These are phyloP conservation scores for Aureobasidium pullulans DNA, from an alignment of 2,329 filamentous ascomycete species.

Conservation along the genomic window DNA sequence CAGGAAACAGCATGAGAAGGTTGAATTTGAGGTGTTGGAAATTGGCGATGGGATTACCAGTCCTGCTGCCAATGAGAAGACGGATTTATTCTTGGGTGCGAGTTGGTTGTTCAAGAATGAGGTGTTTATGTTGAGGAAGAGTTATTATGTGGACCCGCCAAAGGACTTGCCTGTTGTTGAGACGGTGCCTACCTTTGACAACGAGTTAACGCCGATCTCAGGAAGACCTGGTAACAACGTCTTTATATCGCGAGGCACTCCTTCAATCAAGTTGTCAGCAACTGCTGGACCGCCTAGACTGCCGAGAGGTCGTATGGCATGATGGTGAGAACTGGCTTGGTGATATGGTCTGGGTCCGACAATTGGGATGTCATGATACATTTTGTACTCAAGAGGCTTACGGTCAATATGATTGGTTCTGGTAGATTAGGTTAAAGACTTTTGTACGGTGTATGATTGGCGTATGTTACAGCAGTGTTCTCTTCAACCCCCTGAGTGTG, in stretches of 20 bases:
- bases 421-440: background rate
- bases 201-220: slow-evolving; percentile 4
- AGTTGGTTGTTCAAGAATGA: slow-evolving; percentile 12
- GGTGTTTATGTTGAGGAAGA: slow-evolving; percentile 10
- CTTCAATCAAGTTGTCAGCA: background rate
- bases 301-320: slow-evolving; percentile 8
- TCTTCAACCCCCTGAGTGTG: background rate
- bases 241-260: background rate
- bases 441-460: background rate
- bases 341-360: background rate
- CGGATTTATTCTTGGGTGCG: slow-evolving; percentile 6
- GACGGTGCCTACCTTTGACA: background rate
- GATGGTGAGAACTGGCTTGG: background rate
- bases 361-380: background rate
- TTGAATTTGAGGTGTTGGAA: slow-evolving; percentile 41
- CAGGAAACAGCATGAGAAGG: slow-evolving; percentile 56
- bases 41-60: slow-evolving; percentile 4
- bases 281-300: slow-evolving; percentile 3
- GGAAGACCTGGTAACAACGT: background rate
- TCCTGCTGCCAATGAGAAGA: slow-evolving; percentile 5
- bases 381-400: background rate
- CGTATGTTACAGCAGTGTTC: background rate
- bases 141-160: slow-evolving; percentile 12
- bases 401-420: background rate
- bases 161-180: slow-evolving; percentile 1